These are phyloP conservation scores for Vanderwaltozyma yarrowii DNA, from an alignment of 805 yeast genomes.

Conservation along the genomic window DNA sequence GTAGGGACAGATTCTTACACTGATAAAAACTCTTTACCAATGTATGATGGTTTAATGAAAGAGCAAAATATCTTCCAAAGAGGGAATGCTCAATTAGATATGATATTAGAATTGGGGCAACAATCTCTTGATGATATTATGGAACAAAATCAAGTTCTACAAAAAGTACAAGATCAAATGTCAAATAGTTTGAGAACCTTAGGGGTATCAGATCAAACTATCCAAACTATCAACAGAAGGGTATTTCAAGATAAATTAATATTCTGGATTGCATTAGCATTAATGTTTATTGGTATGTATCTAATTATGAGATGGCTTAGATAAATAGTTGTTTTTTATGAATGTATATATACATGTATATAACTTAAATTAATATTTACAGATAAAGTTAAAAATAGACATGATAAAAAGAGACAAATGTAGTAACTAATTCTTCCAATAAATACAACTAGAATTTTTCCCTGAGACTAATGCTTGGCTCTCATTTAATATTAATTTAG, in stretches of 20 bases:
- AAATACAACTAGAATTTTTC: constrained; percentile 50
- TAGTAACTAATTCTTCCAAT: constrained; percentile 33
- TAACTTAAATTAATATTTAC: constrained; percentile 1
- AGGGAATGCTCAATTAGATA: constrained; percentile 78
- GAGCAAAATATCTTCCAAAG: constrained; percentile 56
- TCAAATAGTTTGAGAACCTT: constrained; percentile 63
- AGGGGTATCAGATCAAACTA: constrained; percentile 81
- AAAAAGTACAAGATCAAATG: constrained; percentile 49
- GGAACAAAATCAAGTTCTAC: constrained; percentile 68
- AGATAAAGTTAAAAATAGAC: background rate
- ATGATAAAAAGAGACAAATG: background rate
- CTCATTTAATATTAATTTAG: constrained; percentile 36
- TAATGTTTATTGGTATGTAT: constrained; percentile 58
- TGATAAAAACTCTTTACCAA: constrained; percentile 10
- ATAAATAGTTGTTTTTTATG: constrained; percentile 15
- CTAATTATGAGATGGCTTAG: constrained; percentile 54
- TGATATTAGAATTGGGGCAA: constrained; percentile 82
- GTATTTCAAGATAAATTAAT: constrained; percentile 81
- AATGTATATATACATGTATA: background rate
- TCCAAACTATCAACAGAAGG: constrained; percentile 65
- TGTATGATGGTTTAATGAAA: constrained; percentile 55
- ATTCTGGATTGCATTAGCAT: constrained; percentile 62
- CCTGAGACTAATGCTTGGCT: constrained; percentile 59
- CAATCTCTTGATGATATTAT: constrained; percentile 76
- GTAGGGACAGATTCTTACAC: background rate